These are phyloP conservation scores for Hypoxylon sp. DNA, from an alignment of 2,329 filamentous ascomycete species.

Conservation along the genomic window DNA sequence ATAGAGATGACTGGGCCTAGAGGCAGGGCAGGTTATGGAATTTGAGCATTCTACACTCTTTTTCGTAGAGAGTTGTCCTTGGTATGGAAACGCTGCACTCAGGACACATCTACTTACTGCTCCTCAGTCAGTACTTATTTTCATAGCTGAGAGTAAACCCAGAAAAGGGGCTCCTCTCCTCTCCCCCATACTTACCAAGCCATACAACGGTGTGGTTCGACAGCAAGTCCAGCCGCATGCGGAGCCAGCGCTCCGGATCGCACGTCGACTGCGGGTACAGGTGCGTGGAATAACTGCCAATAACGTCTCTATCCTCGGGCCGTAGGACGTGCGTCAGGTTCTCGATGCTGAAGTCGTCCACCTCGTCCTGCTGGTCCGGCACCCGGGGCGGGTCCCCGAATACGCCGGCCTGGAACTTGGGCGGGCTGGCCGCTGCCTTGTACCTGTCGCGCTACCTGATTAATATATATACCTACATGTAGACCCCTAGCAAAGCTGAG, in stretches of 20 bases:
- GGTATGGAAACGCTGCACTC: background rate
- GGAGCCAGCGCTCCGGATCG: conserved; percentile 45
- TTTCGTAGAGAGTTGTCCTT: background rate
- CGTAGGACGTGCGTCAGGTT: conserved; percentile 43
- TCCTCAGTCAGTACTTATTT: background rate
- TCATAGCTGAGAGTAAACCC: too few species aligned
- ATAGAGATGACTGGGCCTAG: background rate
- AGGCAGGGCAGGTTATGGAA: background rate
- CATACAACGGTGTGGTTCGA: conserved; percentile 47
- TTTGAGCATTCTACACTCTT: background rate
- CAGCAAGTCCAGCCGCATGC: conserved; percentile 46
- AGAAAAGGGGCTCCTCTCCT: background rate
- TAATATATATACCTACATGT: too few species aligned
- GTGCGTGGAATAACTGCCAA: conserved; percentile 47
- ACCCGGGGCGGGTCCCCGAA: conserved; percentile 49
- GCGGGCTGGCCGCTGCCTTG: conserved; percentile 26
- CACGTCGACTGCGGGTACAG: conserved; percentile 50
- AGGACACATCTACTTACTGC: conserved; percentile 10
- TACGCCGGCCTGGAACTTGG: conserved; percentile 47
- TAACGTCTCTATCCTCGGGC: conserved; percentile 44
- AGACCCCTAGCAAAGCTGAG: too few species aligned
- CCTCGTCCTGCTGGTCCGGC: conserved; percentile 48
- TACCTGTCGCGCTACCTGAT: too few species aligned
- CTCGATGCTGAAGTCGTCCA: conserved; percentile 48
- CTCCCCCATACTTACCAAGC: conserved; percentile 37